Evolutionary conservation across 176 grass and related monocot genomes (phyloP).

Genomic region (Luzula sylvatica): DNA sequence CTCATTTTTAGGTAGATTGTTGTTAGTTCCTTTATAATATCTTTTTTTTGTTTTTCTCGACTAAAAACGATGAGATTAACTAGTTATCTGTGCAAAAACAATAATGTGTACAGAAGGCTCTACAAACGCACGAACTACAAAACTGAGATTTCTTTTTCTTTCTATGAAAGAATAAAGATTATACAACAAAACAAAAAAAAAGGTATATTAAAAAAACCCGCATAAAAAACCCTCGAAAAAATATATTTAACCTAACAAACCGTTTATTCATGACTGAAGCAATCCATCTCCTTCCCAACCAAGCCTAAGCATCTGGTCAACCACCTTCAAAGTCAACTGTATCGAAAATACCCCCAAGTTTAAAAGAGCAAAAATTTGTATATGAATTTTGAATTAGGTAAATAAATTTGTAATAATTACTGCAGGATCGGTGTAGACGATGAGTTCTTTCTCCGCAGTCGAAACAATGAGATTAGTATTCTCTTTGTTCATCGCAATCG

Average conservation of each 20-base stretch:
- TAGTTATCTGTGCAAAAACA: slow-evolving; percentile 18
- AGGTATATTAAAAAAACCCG: not conserved
- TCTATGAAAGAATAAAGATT: slow-evolving; percentile 19
- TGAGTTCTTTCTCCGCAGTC: slow-evolving; percentile 77
- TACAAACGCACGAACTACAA: slow-evolving; percentile 15
- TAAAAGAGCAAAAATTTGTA: not conserved
- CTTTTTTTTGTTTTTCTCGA: too few relatives aligned
- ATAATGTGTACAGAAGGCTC: not conserved
- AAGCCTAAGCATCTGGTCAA: slow-evolving; percentile 99
- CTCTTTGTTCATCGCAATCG: slow-evolving; percentile 81
- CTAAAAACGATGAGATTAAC: too few relatives aligned
- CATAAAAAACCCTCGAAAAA: not conserved
- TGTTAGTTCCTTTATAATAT: too few relatives aligned
- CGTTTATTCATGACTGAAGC: slow-evolving; percentile 46
- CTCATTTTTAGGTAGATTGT: too few relatives aligned
- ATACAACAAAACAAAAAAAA: slow-evolving; percentile 4
- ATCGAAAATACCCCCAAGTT: slow-evolving; percentile 22
- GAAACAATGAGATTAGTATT: slow-evolving; percentile 94
- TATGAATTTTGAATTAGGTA: not conserved
- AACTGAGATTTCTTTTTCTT: slow-evolving; percentile 24
- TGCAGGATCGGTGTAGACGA: slow-evolving; percentile 83
- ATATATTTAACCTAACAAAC: slow-evolving; percentile 6
- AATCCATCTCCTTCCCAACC: slow-evolving; percentile 98
- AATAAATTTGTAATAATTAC: slow-evolving; percentile 39
- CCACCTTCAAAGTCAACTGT: slow-evolving; percentile 96